Evolutionary conservation across 148 eudicot genomes (phyloP), one percentile per base, ranked within the genome.

Genomic region (Vaccinium corymbosum): DNA sequence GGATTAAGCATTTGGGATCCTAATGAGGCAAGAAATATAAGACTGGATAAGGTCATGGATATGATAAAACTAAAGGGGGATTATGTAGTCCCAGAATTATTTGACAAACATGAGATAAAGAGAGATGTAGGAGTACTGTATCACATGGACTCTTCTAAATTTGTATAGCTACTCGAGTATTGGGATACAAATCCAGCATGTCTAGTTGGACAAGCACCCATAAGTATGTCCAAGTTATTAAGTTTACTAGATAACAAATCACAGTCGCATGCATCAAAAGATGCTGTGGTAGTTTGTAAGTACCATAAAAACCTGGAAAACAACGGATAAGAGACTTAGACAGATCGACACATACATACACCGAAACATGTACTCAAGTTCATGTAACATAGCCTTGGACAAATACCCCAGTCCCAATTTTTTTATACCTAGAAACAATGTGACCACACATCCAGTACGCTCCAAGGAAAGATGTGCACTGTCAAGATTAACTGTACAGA

Each of bases 401-500:
- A 48, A 76, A 49, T 76, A 49, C 11, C 20, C 16, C 14, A 76
- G 16, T 48, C 15, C 12, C 56, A 76, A 22, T 7, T 10, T 3
- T 19, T 35, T 75, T 51, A 50, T 76, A 50, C 62, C 22, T 32
- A 25, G 51, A 79, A 8, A 50, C 38, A 77, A 53, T 56, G 9
- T 55, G 50, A 20, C 66, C 8, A 66, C 27, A 25, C 81, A 32
- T 35, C 38, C 27, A 35, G 66, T 57, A 7, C 27, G 20, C 70
- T 56, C 61, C 57, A 51, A 51, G 16, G 52, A 51, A 27, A 68
- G 16, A 56, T 50, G 46, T 64, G 82, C 42, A 56, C 51, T 3
- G n/a, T n/a, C 83, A 81, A 80, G 20, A 48, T 53, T 53, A 78
- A 78, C 64, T 6, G 56, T 49, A 78, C 64, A 29, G 62, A 52